Evolutionary conservation across 2,329 filamentous ascomycete species (phyloP).

Genomic region (Apiospora koreana): DNA sequence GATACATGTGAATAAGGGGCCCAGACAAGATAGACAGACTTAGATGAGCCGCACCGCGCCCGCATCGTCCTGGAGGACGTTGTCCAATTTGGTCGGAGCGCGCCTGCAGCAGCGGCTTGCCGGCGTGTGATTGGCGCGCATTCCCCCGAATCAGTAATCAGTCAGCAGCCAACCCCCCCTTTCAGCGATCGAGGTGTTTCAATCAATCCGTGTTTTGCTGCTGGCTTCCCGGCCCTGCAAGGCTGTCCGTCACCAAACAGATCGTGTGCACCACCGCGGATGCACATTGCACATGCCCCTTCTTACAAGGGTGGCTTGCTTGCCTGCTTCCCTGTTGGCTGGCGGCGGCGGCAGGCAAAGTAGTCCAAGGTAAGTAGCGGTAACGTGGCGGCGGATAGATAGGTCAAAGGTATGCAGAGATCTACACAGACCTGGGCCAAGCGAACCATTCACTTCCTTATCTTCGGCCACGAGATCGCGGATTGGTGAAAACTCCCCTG

Average conservation of each 20-base stretch:
- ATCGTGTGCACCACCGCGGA: background rate
- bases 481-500: background rate
- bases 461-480: background rate
- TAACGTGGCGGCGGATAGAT: background rate
- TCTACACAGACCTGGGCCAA: background rate
- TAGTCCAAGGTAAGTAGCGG: background rate
- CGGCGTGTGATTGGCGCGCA: conserved; percentile 1
- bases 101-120: background rate
- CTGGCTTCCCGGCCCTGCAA: background rate
- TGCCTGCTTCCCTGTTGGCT: too few species aligned
- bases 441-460: background rate
- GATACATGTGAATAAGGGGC: background rate
- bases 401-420: background rate
- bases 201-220: background rate
- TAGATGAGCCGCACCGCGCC: conserved; percentile 1
- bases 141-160: background rate
- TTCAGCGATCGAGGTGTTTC: background rate
- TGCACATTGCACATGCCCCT: background rate
- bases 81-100: background rate
- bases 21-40: background rate
- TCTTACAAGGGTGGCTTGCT: background rate
- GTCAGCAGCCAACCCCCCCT: background rate
- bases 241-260: background rate
- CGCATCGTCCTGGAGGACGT: background rate
- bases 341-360: background rate